Conservation (phyloP, 2,329 filamentous ascomycete genomes). For the Xylariaceae sp. region DNA sequence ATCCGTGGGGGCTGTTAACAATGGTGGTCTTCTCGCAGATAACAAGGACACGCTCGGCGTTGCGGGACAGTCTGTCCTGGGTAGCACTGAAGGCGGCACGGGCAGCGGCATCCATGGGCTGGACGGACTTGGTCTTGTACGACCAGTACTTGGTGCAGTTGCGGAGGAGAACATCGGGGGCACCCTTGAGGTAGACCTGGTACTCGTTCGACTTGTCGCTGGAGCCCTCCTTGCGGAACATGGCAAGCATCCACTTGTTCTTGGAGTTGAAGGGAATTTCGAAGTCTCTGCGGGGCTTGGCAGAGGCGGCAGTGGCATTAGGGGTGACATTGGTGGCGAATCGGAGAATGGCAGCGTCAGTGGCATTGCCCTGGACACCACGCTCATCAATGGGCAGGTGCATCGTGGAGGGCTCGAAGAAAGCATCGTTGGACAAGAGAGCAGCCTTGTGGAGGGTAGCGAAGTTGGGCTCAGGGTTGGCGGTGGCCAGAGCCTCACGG, state of each 20-base stretch:
- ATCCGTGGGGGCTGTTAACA: not conserved
- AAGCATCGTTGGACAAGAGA: not conserved
- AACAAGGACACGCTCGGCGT: not conserved
- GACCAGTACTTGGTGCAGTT: not conserved
- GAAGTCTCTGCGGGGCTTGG: not conserved
- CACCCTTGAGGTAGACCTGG: constrained; percentile 4
- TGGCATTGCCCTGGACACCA: constrained; percentile 1
- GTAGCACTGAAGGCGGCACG: not conserved
- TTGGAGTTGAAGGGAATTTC: constrained; percentile 6
- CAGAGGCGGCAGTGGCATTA: not conserved
- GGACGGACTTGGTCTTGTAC: not conserved
- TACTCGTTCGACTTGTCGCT: not conserved
- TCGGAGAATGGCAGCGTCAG: constrained; percentile 1
- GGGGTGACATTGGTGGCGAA: not conserved
- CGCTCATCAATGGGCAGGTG: not conserved
- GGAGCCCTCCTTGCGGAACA: not conserved
- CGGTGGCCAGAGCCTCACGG: not conserved
- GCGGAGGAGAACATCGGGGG: not conserved
- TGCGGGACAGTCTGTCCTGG: not conserved
- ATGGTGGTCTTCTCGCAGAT: not conserved
- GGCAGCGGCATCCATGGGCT: not conserved
- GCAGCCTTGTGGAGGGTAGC: not conserved
- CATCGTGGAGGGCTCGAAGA: not conserved
- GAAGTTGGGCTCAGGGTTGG: not conserved
- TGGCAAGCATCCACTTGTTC: constrained; percentile 3